Conservation (phyloP, 805 yeast species). For the Yarrowia hollandica region DNA sequence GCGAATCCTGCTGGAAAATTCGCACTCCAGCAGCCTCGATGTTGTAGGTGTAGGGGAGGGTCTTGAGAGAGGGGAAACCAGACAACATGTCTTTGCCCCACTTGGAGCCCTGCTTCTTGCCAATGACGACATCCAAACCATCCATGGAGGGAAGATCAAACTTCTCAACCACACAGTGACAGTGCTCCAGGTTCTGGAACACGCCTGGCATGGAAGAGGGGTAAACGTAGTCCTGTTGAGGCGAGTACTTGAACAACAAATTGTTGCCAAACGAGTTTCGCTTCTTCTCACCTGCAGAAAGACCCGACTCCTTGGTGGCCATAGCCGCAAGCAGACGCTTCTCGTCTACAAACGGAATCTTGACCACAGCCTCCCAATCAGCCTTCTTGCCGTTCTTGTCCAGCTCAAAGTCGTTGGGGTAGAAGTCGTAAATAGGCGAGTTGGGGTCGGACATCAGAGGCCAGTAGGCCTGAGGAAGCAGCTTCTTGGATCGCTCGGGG, state of each 20-base stretch:
- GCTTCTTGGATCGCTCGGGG: constrained; percentile 82
- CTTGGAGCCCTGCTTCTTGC: constrained; percentile 65
- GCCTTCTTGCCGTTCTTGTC: constrained; percentile 95
- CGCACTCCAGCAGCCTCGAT: constrained; percentile 59
- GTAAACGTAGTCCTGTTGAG: constrained; percentile 66
- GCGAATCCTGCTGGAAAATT: constrained; percentile 83
- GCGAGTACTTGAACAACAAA: constrained; percentile 67
- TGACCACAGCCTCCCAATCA: constrained; percentile 96
- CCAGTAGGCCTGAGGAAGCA: constrained; percentile 78
- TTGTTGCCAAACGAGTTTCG: constrained; percentile 78
- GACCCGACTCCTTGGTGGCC: constrained; percentile 58
- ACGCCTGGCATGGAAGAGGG: constrained; percentile 75
- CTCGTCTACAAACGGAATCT: constrained; percentile 88
- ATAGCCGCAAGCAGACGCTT: constrained; percentile 70
- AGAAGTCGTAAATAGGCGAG: constrained; percentile 87
- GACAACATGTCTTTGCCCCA: constrained; percentile 73
- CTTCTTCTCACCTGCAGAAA: constrained; percentile 66
- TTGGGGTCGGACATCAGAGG: constrained; percentile 79
- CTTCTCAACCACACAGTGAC: constrained; percentile 69
- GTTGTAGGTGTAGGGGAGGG: constrained; percentile 57
- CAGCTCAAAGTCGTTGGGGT: constrained; percentile 81
- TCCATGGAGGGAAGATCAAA: constrained; percentile 54
- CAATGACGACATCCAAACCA: constrained; percentile 44
- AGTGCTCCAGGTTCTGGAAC: constrained; percentile 74
- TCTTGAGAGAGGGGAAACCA: constrained; percentile 83